Evolutionary conservation across 257 asterid species (phyloP).

Genomic region (Scutellaria minor): DNA sequence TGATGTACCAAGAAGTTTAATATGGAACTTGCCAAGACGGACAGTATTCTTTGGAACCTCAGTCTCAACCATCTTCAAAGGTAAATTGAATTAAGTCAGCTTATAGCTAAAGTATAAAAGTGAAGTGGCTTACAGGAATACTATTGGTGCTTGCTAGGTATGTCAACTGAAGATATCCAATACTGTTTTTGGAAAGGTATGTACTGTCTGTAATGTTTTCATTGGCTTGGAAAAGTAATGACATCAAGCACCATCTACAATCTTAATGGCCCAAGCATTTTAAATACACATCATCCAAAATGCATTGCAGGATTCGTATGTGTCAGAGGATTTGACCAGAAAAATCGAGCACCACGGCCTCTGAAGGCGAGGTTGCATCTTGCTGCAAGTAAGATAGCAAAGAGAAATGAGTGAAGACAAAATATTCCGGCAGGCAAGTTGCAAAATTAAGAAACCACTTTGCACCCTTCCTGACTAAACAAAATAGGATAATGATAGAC

Average conservation of each 20-base stretch:
- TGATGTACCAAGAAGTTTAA: constrained; percentile 60
- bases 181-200: constrained; percentile 85
- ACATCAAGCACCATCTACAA: neutral
- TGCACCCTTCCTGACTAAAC: constrained; percentile 35
- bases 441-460: constrained; percentile 29
- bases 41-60: constrained; percentile 86
- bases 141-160: constrained; percentile 53
- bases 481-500: constrained; percentile 39
- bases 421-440: constrained; percentile 30
- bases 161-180: constrained; percentile 65
- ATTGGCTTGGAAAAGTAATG: neutral
- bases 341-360: constrained; percentile 77
- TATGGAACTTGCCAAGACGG: constrained; percentile 75
- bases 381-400: constrained; percentile 70
- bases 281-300: constrained; percentile 7
- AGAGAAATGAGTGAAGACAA: constrained; percentile 36
- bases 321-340: constrained; percentile 83
- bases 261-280: neutral
- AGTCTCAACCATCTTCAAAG: constrained; percentile 71
- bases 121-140: constrained; percentile 32
- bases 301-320: constrained; percentile 73
- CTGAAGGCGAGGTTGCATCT: constrained; percentile 78
- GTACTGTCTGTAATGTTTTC: constrained; percentile 22
- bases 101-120: constrained; percentile 30
- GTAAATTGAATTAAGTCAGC: constrained; percentile 38